Evolutionary conservation across 495 filamentous ascomycete genomes (phyloP).

Genomic region (Aspergillus cavernicola): DNA sequence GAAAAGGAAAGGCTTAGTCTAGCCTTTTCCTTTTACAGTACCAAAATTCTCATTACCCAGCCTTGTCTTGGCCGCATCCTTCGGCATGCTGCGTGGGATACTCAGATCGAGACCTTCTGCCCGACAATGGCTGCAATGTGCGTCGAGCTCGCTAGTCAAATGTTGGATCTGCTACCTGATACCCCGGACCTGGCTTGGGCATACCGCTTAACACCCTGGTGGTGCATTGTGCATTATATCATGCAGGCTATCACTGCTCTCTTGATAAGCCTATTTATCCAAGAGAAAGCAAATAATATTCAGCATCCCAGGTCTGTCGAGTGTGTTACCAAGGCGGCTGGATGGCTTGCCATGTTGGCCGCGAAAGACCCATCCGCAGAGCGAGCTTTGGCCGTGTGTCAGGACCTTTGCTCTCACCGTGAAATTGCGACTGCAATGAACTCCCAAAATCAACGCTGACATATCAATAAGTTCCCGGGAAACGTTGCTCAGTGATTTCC

Average conservation of each 20-base stretch:
- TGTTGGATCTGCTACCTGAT: conserved; percentile 46
- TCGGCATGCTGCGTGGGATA: conserved; percentile 24
- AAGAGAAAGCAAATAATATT: conserved; percentile 35
- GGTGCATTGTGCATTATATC: conserved; percentile 55
- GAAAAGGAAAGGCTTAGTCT: conserved; percentile 27
- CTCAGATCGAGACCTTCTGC: conserved; percentile 38
- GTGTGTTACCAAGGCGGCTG: conserved; percentile 38
- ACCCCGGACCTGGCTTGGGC: conserved; percentile 33
- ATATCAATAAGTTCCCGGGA: not conserved
- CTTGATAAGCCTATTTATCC: conserved; percentile 48
- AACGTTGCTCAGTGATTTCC: not conserved
- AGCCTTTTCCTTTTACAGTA: conserved; percentile 52
- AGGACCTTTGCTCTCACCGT: conserved; percentile 17
- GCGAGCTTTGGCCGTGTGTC: conserved; percentile 44
- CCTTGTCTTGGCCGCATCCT: conserved; percentile 53
- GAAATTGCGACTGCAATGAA: conserved; percentile 1
- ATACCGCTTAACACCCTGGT: conserved; percentile 51
- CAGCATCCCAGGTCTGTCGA: conserved; percentile 33
- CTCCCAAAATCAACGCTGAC: not conserved
- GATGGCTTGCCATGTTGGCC: conserved; percentile 44
- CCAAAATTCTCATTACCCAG: conserved; percentile 52
- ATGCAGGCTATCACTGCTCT: conserved; percentile 53
- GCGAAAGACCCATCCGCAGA: conserved; percentile 37
- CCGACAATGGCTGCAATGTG: conserved; percentile 44
- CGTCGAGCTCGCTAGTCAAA: conserved; percentile 44